Percentiles rank a stretch among this genome's conserved stretches.
These are phyloP conservation scores for Lotus japonicus DNA, from an alignment of 306 rosid species.

Conservation along the genomic window DNA sequence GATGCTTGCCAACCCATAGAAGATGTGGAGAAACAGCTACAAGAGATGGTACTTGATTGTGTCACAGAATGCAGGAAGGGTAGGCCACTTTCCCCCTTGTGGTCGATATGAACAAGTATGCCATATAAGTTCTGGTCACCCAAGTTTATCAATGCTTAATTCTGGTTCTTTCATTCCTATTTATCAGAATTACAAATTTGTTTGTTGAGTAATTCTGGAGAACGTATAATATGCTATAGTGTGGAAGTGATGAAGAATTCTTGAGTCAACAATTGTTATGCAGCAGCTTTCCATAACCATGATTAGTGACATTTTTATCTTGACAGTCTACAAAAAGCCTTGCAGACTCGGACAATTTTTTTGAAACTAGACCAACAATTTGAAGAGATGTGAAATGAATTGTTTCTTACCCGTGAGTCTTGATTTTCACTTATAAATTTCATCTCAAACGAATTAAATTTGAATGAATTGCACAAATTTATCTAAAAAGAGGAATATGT, in stretches of 20 bases:
- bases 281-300: too few relatives aligned
- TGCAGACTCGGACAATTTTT: too few relatives aligned
- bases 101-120: conserved; percentile 30
- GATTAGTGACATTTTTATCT: too few relatives aligned
- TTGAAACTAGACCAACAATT: too few relatives aligned
- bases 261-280: neutral
- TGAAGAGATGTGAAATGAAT: too few relatives aligned
- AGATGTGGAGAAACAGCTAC: conserved; percentile 71
- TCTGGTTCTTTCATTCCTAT: neutral
- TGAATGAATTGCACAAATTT: too few relatives aligned
- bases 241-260: neutral
- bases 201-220: neutral
- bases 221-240: neutral
- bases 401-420: too few relatives aligned
- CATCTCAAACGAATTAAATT: too few relatives aligned
- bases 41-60: conserved; percentile 40
- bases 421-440: too few relatives aligned
- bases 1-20: conserved; percentile 71
- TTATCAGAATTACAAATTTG: neutral
- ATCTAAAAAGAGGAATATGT: too few relatives aligned
- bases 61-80: conserved; percentile 56
- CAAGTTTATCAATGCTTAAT: neutral
- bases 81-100: conserved; percentile 52
- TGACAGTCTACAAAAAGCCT: too few relatives aligned
- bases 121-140: neutral